Evolutionary conservation across 1,139 yeast species (phyloP), one percentile per base, ranked within the genome.

Genomic region (Debaryomyces nepalensis): DNA sequence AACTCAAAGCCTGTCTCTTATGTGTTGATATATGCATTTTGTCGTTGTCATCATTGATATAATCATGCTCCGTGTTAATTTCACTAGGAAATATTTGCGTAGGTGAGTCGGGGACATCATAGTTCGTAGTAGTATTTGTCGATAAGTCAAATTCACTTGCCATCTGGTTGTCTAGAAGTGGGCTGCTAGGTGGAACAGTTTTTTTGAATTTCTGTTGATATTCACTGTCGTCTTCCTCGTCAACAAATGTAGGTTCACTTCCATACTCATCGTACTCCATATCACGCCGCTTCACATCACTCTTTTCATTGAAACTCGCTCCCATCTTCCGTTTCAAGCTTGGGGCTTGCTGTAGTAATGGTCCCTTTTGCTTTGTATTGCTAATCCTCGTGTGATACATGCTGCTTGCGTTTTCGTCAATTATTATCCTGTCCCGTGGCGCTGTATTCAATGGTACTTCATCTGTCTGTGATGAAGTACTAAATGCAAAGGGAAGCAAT

Each of bases 301-400:
- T 77, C 40, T 70, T 70, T 41, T 73, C 77, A 40, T 71, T 71
- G 50, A 73, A 73, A 53, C 75, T 69, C 26, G 62, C 75, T 0
- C 77, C 77, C 73, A 69, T 66, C 42, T 70, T 68, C 42, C 79
- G 59, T 44, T 73, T 73, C 49, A 73, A 60, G 12, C 64, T 61
- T 5, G 77, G 77, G 0, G 61, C 59, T 23, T 55, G 45, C 27
- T 42, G 43, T 26, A 66, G 45, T 5, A 47, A 40, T 3, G 72
- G 71, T 2, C 57, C 57, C 27, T 40, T 42, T 20, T 34, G 19
- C 22, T 12, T 30, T 8, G 27, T 30, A 7, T 26, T 51, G n/a
- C 46, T 47, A 22, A 35, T 53, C 42, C 71, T 45, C 2, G 74
- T 68, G 43, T 69, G 75, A 44, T 68, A 69, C 47, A 54, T 57